Evolutionary conservation across 306 rosid species (phyloP).

Genomic region (Inga oerstediana): DNA sequence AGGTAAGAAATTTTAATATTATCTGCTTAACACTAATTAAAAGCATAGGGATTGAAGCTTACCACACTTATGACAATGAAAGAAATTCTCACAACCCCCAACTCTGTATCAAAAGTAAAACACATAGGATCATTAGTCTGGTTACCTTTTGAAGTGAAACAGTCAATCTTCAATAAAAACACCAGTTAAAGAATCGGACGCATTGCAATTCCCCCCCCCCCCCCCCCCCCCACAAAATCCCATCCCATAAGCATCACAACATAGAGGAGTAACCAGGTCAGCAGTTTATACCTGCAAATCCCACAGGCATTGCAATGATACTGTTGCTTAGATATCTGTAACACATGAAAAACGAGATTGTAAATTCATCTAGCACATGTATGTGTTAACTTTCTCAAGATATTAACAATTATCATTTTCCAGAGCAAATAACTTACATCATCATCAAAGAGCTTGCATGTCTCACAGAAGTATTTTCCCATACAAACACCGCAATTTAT

Average conservation of each 20-base stretch:
- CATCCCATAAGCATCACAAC: neutral
- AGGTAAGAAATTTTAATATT: neutral
- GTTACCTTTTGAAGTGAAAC: neutral
- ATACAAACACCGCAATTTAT: conserved; percentile 82
- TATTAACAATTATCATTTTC: neutral
- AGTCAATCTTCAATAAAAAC: neutral
- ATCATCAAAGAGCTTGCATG: conserved; percentile 86
- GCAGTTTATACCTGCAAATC: conserved; percentile 72
- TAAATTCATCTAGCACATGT: conserved; percentile 11
- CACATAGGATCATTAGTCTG: conserved; percentile 22
- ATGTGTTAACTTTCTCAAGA: neutral
- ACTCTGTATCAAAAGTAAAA: conserved; percentile 47
- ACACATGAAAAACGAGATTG: neutral
- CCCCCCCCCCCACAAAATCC: neutral
- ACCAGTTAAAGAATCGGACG: neutral
- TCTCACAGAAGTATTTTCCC: conserved; percentile 80
- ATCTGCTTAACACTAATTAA: neutral
- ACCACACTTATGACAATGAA: conserved; percentile 92
- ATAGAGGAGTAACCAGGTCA: neutral
- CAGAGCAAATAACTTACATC: conserved; percentile 56
- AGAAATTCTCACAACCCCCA: conserved; percentile 79
- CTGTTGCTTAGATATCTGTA: conserved; percentile 77
- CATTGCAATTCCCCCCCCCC: neutral
- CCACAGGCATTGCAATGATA: conserved; percentile 91
- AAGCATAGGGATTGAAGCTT: conserved; percentile 20